These are phyloP conservation scores for Chlamydomonas incerta DNA, from an alignment of 139 green algal species.

Conservation along the genomic window DNA sequence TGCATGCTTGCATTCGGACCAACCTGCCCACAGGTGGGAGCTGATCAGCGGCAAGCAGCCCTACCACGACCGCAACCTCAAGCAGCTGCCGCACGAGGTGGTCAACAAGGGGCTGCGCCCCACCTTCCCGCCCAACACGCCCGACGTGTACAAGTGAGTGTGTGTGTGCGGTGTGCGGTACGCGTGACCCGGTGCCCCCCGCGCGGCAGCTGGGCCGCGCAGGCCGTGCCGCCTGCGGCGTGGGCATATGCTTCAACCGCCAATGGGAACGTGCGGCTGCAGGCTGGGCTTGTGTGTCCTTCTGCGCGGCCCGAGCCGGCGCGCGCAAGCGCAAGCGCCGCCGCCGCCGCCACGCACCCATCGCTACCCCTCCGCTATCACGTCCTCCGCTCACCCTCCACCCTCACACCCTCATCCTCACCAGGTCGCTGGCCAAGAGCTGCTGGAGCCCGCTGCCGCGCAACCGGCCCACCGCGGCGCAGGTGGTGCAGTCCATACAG, in stretches of 20 bases:
- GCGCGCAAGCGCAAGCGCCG: too few relatives aligned
- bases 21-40: conserved; percentile 10
- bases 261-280: too few relatives aligned
- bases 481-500: conserved; percentile 39
- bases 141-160: conserved; percentile 40
- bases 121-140: conserved; percentile 31
- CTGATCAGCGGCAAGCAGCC: conserved; percentile 37
- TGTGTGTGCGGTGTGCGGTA: neutral
- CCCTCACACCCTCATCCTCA: neutral
- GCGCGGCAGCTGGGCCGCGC: too few relatives aligned
- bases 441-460: conserved; percentile 40
- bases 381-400: neutral
- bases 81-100: conserved; percentile 45
- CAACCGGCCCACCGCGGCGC: conserved; percentile 32
- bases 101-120: conserved; percentile 41
- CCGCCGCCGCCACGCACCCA: too few relatives aligned
- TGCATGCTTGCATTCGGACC: too few relatives aligned
- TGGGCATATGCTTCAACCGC: too few relatives aligned
- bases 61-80: conserved; percentile 47
- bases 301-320: too few relatives aligned
- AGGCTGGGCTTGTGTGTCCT: too few relatives aligned
- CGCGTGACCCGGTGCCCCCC: too few relatives aligned
- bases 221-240: too few relatives aligned
- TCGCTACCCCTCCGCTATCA: too few relatives aligned
- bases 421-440: conserved; percentile 37